Conservation (phyloP, 1,284 basidiomycete species). For the Fomitiporia mediterranea region DNA sequence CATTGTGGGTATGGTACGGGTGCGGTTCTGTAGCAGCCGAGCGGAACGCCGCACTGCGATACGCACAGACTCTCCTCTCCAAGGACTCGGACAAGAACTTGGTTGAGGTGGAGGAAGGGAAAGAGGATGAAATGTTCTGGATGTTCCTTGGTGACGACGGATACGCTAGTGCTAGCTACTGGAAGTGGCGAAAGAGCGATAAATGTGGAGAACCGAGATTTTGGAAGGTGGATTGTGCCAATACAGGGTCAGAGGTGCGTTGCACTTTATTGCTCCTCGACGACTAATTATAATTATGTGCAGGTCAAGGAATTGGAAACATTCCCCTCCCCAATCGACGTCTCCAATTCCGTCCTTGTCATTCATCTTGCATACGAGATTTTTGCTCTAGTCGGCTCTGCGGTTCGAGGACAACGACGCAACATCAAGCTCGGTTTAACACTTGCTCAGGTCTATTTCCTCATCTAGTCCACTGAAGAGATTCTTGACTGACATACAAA, state of each 20-base stretch:
- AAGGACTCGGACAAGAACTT: constrained; percentile 37
- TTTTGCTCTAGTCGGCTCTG: constrained; percentile 66
- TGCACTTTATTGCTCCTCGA: background rate
- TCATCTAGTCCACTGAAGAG: background rate
- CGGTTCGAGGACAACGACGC: constrained; percentile 51
- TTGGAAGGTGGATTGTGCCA: constrained; percentile 52
- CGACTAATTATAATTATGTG: background rate
- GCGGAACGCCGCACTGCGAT: constrained; percentile 53
- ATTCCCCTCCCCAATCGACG: constrained; percentile 25
- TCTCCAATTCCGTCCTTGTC: constrained; percentile 48
- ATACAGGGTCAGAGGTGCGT: constrained; percentile 9
- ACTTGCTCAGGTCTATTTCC: constrained; percentile 45
- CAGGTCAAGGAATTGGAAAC: constrained; percentile 32
- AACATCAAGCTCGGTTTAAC: constrained; percentile 59
- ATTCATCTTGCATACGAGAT: constrained; percentile 73
- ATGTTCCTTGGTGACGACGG: constrained; percentile 69
- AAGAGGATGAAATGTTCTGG: constrained; percentile 75
- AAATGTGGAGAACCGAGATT: constrained; percentile 38
- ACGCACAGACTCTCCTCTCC: constrained; percentile 46
- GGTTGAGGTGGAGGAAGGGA: constrained; percentile 59
- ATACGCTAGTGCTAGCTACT: constrained; percentile 73
- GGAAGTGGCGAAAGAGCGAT: constrained; percentile 57
- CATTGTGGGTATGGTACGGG: constrained; percentile 75
- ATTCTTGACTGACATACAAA: background rate
- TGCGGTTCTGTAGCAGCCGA: constrained; percentile 57